A percentile compares a stretch with the other conserved stretches of the same genome.
Evolutionary conservation across 345 rosid genomes (phyloP).

Genomic region (Salix viminalis): DNA sequence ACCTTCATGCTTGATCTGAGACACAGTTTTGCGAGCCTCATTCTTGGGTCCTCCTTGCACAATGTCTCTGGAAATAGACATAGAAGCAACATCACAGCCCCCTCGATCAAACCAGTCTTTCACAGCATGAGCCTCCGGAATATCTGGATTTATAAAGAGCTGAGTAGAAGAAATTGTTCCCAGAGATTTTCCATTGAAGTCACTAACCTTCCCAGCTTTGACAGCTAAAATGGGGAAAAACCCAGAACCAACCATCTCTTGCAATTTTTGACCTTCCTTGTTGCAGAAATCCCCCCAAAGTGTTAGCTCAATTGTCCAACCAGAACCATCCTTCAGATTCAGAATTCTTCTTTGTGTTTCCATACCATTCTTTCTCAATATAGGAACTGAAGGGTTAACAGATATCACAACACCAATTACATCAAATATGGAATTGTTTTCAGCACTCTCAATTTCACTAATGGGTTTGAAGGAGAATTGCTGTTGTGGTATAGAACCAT

Average conservation of each 20-base stretch:
- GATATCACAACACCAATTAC: constrained; percentile 66
- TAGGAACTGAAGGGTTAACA: constrained; percentile 74
- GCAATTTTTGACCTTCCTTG: constrained; percentile 74
- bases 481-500: constrained; percentile 75
- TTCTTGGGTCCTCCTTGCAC: constrained; percentile 50
- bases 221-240: constrained; percentile 68
- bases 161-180: constrained; percentile 80
- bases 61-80: constrained; percentile 71
- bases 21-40: constrained; percentile 59
- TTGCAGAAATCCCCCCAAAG: constrained; percentile 93
- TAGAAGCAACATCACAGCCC: constrained; percentile 50
- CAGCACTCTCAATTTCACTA: constrained; percentile 71
- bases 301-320: constrained; percentile 68
- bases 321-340: constrained; percentile 77
- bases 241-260: constrained; percentile 70
- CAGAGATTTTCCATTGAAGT: constrained; percentile 77
- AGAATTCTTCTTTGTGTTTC: constrained; percentile 87
- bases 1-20: constrained; percentile 85
- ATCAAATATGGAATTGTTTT: constrained; percentile 72
- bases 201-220: constrained; percentile 83
- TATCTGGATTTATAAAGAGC: constrained; percentile 76
- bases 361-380: constrained; percentile 88
- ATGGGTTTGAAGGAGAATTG: constrained; percentile 82
- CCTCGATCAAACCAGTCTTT: constrained; percentile 77
- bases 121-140: constrained; percentile 59